Evolutionary conservation across 2,329 filamentous ascomycete species (phyloP), one percentile per base, ranked within the genome.

Genomic region (Penicillium sp.): DNA sequence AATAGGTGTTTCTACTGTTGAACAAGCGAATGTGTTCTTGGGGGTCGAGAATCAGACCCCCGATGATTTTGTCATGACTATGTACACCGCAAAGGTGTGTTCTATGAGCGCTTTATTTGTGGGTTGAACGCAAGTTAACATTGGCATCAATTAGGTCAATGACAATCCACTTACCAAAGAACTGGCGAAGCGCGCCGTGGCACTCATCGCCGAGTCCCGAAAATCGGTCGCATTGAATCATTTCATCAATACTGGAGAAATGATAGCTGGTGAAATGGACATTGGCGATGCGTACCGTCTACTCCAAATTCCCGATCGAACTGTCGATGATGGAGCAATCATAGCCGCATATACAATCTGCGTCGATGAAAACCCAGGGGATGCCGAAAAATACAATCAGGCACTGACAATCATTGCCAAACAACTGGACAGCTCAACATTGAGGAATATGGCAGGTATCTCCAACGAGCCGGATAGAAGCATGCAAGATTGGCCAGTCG

Each of bases 401-500:
- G 80, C 80, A 4, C 74, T 80, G 46, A 60, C 65, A n/a, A 71
- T 80, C 25, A 78, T 82, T 60, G 79, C 73, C 42, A 69, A 71
- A 54, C 71, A 74, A 31, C 74, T 71, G 48, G 65, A 75, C 38
- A 79, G 76, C 50, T 50, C 68, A 13, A 46, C 72, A 31, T 63
- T 77, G 34, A 68, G 63, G 39, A 69, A 63, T 34, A 67, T 70
- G 61, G 66, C 68, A n/a, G 68, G 69, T 1, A 62, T 67, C 37
- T 63, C 59, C 16, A 57, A 57, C 4, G 67, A 71, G 38, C 57
- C 68, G 21, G 66, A 69, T 59, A 66, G 68, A 46, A 66, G 73
- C 37, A 68, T 64, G 56, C 72, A 75, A 45, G 78, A 83, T 31
- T 86, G 90, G 72, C 94, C 94, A 0, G 89, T 96, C 23, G 94